Evolutionary conservation across 768 basidiomycete genomes (phyloP).

Genomic region (Fistulinella prunicolor): DNA sequence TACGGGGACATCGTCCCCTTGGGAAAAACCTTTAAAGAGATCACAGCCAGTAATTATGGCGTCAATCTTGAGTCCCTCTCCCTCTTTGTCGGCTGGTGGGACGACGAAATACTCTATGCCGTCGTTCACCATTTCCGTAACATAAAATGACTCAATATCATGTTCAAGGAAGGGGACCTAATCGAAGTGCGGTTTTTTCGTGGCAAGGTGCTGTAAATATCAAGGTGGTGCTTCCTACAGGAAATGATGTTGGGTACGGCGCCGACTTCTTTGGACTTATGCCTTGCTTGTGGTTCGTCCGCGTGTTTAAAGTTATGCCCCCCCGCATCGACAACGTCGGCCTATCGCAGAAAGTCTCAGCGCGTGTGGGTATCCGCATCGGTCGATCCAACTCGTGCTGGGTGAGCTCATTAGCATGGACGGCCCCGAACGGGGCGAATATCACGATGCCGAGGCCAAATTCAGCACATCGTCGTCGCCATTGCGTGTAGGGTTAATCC

Average conservation of each 20-base stretch:
- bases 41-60: constrained; percentile 19
- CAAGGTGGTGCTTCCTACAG: constrained; percentile 11
- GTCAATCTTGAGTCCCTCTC: constrained; percentile 29
- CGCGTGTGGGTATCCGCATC: constrained; percentile 12
- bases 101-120: constrained; percentile 45
- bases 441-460: constrained; percentile 19
- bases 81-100: constrained; percentile 42
- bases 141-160: constrained; percentile 39
- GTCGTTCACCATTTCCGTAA: constrained; percentile 36
- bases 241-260: constrained; percentile 42
- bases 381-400: constrained; percentile 6
- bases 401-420: constrained; percentile 12
- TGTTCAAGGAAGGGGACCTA: constrained; percentile 37
- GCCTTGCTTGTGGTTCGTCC: constrained; percentile 36
- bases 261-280: constrained; percentile 40
- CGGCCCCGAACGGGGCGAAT: constrained; percentile 12
- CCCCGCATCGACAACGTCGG: constrained; percentile 10
- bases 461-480: constrained; percentile 1
- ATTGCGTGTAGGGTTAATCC: background rate
- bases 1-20: constrained; percentile 17
- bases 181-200: constrained; percentile 36
- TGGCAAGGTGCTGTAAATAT: background rate
- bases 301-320: constrained; percentile 34
- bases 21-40: constrained; percentile 27
- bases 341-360: constrained; percentile 2